phyloP scores from a whole-genome alignment of 805 yeast genomes.

The Suhomyces faveliae region DNA sequence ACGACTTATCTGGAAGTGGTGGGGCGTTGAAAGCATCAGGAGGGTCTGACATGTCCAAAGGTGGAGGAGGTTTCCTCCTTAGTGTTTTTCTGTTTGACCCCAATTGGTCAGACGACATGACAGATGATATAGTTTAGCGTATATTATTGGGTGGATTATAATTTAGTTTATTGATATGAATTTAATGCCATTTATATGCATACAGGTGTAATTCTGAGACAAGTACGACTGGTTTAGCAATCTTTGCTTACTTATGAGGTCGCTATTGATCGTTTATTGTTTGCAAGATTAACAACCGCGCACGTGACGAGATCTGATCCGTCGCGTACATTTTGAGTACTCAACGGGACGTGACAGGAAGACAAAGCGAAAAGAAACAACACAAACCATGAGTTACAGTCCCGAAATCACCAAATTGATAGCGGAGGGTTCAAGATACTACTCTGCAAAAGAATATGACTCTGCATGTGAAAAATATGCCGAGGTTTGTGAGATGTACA shows the following conservation, averaged over 20 bases:
- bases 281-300: neutral
- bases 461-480: conserved; percentile 69
- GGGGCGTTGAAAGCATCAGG: neutral
- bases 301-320: neutral
- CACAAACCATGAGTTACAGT: conserved; percentile 26
- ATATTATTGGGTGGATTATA: neutral
- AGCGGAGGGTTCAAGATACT: conserved; percentile 60
- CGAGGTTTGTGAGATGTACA: conserved; percentile 62
- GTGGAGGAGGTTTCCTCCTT: conserved; percentile 30
- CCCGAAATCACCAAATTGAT: conserved; percentile 48
- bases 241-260: neutral
- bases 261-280: neutral
- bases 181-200: neutral
- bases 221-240: neutral
- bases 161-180: neutral
- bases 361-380: neutral
- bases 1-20: neutral
- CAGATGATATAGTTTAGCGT: neutral
- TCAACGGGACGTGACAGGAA: neutral
- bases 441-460: conserved; percentile 64
- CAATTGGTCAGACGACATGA: conserved; percentile 1
- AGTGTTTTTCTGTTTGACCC: conserved; percentile 7
- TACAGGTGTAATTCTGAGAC: neutral
- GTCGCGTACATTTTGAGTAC: neutral
- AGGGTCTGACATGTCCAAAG: neutral